Conservation (phyloP, 1,284 basidiomycete species). For the Mycena sp. region DNA sequence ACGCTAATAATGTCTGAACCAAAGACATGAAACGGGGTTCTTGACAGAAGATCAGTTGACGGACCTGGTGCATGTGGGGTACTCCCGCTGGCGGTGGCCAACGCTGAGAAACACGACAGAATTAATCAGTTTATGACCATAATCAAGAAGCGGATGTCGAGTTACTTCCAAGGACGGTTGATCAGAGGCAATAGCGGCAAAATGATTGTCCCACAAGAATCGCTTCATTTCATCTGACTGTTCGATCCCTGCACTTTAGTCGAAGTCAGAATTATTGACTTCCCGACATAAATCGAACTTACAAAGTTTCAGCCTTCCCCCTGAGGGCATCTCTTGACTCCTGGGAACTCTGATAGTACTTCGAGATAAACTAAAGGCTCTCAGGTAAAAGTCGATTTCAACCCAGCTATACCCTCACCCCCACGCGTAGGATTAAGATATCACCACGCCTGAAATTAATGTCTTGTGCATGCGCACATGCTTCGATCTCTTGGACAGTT, state of each 20-base stretch:
- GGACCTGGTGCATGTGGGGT: constrained; percentile 65
- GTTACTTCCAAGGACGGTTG: constrained; percentile 75
- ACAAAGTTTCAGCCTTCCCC: constrained; percentile 61
- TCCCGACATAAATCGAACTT: constrained; percentile 35
- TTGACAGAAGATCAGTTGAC: constrained; percentile 17
- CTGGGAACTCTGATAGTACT: constrained; percentile 57
- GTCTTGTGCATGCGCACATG: constrained; percentile 68
- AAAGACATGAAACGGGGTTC: neutral
- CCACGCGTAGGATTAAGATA: constrained; percentile 69
- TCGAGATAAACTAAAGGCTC: constrained; percentile 73
- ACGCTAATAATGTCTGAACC: constrained; percentile 68
- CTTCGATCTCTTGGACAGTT: constrained; percentile 64
- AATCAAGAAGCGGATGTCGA: neutral
- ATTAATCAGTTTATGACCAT: neutral
- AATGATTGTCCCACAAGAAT: constrained; percentile 82
- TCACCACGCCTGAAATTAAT: constrained; percentile 68
- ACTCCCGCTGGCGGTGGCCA: constrained; percentile 62
- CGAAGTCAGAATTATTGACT: neutral
- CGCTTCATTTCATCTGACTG: constrained; percentile 77
- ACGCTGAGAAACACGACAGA: constrained; percentile 59
- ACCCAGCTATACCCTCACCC: too few relatives aligned
- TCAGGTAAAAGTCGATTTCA: too few relatives aligned
- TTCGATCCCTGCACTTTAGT: constrained; percentile 68
- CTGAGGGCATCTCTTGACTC: constrained; percentile 58
- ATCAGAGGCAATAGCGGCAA: constrained; percentile 75